Base-by-base conservation (phyloP, 2,329 filamentous ascomycete genomes). In the Botrytis hyacinthi region DNA sequence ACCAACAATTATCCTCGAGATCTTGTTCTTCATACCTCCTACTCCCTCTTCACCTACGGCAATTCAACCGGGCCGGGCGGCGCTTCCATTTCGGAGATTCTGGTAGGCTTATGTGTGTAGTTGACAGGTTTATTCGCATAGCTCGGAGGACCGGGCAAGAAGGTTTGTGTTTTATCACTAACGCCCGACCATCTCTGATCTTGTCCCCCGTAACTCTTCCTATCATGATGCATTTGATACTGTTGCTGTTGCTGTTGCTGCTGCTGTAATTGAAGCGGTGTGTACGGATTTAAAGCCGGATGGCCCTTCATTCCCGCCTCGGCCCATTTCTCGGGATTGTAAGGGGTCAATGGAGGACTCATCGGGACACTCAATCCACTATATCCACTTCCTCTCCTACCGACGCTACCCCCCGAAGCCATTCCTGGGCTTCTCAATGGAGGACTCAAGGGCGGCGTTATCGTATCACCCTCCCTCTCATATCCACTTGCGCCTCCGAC, bases 11-110 rank as follows among this genome's bases (percentile, higher is more conserved):
- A 16, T 68, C 46, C 35, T 54, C 32, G n/a, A 59, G 4, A 44
- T 44, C 37, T 35, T 22, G 9, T 29, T 9, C 32, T 37, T 20
- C 8, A n/a, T 46, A 14, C 20, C 3, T 35, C 10, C 32, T 26
- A 22, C 32, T 48, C 26, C 10, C 5, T 29, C 37, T 60, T 35
- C 40, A 20, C 18, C 61, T 60, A 72, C 37, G 71, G 71, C 5
- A 72, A 46, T 32, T 72, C 71, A 10, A 69, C 62, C 7, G 71
- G 71, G 12, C 48, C 62, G 2, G 29, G 48, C 7, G 71, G 71
- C 5, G 63, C 71, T 54, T 72, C 71, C 71, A 72, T 72, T 54
- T 72, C 71, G 9, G 71, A 63, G 5, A 72, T 60, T 9, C 29
- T 60, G 44, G 7, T 40, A 14, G 70, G 70, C 3, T 67, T 66